Conservation (phyloP, 2,329 filamentous ascomycete species). For the Teratosphaeria viscida region DNA sequence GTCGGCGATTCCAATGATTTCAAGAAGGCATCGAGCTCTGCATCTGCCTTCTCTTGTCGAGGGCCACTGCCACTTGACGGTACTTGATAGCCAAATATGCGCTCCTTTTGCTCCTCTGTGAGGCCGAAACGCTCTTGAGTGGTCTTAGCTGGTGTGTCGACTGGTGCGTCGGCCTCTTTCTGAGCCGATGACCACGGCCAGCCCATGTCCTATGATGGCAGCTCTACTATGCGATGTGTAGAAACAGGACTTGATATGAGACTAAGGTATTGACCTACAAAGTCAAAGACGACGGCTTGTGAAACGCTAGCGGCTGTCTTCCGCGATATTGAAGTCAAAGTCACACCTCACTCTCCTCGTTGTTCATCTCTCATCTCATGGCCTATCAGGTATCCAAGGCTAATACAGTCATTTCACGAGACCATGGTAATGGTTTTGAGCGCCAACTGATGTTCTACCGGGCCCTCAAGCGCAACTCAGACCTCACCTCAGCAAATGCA, state of each 20-base stretch:
- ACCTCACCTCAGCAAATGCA: too few relatives aligned
- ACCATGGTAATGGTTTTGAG: too few relatives aligned
- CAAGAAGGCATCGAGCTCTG: conserved; percentile 45
- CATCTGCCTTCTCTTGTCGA: conserved; percentile 40
- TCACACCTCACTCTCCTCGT: too few relatives aligned
- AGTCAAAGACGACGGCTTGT: background rate
- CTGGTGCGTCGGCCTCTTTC: background rate
- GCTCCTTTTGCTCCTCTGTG: conserved; percentile 19
- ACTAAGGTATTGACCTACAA: background rate
- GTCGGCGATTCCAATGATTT: conserved; percentile 32
- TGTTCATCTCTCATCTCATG: too few relatives aligned
- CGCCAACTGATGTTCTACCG: too few relatives aligned
- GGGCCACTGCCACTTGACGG: conserved; percentile 17
- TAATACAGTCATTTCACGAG: too few relatives aligned
- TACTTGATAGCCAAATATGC: conserved; percentile 18
- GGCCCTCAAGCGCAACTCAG: too few relatives aligned
- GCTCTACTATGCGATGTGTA: background rate
- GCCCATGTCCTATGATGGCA: conserved; percentile 11
- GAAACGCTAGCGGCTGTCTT: background rate
- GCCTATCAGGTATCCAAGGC: too few relatives aligned
- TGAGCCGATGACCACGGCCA: conserved; percentile 18
- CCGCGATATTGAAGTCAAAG: too few relatives aligned
- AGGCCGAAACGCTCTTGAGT: conserved; percentile 10
- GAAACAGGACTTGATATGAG: background rate
- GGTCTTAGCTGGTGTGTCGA: background rate